Evolutionary conservation across 768 basidiomycete species (phyloP).

Genomic region (Podaxis sp.): DNA sequence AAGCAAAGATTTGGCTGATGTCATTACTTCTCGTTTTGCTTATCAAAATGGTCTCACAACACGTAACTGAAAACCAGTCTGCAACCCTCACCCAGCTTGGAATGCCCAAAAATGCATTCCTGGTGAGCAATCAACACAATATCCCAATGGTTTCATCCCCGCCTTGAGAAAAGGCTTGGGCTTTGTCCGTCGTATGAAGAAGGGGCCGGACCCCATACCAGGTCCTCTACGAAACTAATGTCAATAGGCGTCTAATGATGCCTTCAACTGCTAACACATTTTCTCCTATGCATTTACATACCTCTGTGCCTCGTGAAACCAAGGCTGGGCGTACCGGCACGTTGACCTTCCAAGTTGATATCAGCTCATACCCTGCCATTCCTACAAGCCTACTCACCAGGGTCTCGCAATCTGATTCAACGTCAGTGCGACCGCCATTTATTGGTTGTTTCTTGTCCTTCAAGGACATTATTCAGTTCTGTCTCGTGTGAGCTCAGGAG

Average conservation of each 20-base stretch:
- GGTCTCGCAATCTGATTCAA: constrained; percentile 3
- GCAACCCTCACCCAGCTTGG: not conserved
- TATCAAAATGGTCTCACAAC: not conserved
- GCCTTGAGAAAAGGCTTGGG: not conserved
- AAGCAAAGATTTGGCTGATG: constrained; percentile 74
- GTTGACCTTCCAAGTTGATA: not conserved
- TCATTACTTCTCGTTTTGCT: not conserved
- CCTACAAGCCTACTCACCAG: not conserved
- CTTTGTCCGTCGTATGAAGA: not conserved
- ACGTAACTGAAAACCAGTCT: not conserved
- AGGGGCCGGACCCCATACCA: constrained; percentile 8
- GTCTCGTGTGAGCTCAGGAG: not conserved
- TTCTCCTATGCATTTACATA: not conserved
- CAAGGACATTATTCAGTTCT: not conserved
- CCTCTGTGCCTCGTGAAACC: not conserved
- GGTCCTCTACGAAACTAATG: constrained; percentile 9
- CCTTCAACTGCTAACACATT: not conserved
- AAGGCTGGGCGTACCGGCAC: not conserved
- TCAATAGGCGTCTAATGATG: not conserved
- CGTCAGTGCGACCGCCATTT: not conserved
- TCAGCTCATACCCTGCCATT: not conserved
- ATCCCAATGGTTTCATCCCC: not conserved
- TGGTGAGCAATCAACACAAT: not conserved
- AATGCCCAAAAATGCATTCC: not conserved
- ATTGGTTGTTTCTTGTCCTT: constrained; percentile 1